Conservation (phyloP, 1,284 basidiomycete species). For the Marasmius sp. region DNA sequence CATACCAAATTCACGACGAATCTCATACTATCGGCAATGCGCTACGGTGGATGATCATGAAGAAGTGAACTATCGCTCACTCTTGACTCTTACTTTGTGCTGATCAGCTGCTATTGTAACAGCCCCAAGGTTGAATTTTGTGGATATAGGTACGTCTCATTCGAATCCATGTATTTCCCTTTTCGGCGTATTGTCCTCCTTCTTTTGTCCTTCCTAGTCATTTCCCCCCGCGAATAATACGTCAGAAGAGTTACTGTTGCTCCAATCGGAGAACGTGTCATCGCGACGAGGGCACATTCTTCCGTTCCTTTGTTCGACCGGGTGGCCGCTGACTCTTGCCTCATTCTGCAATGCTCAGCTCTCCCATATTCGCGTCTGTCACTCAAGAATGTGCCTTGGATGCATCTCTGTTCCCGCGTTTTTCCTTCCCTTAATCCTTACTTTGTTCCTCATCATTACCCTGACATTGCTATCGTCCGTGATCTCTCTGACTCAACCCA, state of each 20-base stretch:
- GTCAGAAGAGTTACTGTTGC: background rate
- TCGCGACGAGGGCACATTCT: background rate
- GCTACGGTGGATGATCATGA: slow-evolving; percentile 98
- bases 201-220: background rate
- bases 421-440: too few relatives aligned
- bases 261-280: background rate
- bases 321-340: slow-evolving; percentile 1
- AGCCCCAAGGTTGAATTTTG: slow-evolving; percentile 99
- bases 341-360: background rate
- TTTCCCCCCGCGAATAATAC: background rate
- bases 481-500: background rate
- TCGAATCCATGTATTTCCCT: too few relatives aligned
- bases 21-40: slow-evolving; percentile 96
- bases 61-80: slow-evolving; percentile 68
- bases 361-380: too few relatives aligned
- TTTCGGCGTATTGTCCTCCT: background rate
- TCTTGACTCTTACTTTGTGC: background rate
- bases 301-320: background rate
- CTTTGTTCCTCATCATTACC: too few relatives aligned
- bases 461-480: too few relatives aligned
- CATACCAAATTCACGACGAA: slow-evolving; percentile 91
- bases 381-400: too few relatives aligned
- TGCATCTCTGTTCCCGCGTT: too few relatives aligned
- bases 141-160: slow-evolving; percentile 80
- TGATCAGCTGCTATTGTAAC: slow-evolving; percentile 1